A percentile compares a stretch with the other conserved stretches of the same genome.
phyloP scores from a whole-genome alignment of 2,329 filamentous ascomycete species.

The Tolypocladium pustulatum region DNA sequence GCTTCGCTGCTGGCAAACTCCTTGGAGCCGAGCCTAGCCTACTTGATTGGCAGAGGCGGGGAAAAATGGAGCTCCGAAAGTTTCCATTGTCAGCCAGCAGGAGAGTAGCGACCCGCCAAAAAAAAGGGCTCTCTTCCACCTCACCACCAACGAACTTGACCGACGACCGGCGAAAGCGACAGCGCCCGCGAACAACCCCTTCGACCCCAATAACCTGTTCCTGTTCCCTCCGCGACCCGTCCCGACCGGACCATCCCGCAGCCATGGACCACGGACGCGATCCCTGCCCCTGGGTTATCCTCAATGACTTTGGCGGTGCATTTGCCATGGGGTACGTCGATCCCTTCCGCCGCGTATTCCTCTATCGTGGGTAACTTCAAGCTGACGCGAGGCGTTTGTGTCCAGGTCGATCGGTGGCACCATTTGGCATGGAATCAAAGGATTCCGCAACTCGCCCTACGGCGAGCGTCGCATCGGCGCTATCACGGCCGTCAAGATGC shows the following conservation, averaged over 20 bases:
- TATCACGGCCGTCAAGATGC: constrained; percentile 93
- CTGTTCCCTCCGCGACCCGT: neutral
- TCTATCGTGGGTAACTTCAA: no score
- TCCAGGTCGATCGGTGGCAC: constrained; percentile 69
- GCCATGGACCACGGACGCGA: constrained; percentile 91
- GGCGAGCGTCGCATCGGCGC: constrained; percentile 94
- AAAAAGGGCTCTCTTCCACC: neutral
- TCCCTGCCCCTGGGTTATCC: constrained; percentile 91
- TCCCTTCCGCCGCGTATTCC: neutral
- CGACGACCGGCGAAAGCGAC: neutral
- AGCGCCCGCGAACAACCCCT: neutral
- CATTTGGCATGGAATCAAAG: constrained; percentile 96
- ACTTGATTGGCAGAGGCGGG: neutral
- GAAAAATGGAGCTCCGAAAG: neutral
- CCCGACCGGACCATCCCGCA: neutral
- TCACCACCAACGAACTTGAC: neutral
- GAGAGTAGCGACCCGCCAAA: neutral
- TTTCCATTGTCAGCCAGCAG: neutral
- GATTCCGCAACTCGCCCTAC: constrained; percentile 79
- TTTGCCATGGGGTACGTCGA: constrained; percentile 84
- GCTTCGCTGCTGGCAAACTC: neutral
- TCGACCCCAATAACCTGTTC: neutral
- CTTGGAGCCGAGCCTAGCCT: neutral
- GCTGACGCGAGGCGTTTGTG: no score
- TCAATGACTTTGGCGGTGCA: constrained; percentile 95